A percentile compares a stretch with the other conserved stretches of the same genome.
Evolutionary conservation across 257 asterid species (phyloP).

Genomic region (Petunia axillaris): DNA sequence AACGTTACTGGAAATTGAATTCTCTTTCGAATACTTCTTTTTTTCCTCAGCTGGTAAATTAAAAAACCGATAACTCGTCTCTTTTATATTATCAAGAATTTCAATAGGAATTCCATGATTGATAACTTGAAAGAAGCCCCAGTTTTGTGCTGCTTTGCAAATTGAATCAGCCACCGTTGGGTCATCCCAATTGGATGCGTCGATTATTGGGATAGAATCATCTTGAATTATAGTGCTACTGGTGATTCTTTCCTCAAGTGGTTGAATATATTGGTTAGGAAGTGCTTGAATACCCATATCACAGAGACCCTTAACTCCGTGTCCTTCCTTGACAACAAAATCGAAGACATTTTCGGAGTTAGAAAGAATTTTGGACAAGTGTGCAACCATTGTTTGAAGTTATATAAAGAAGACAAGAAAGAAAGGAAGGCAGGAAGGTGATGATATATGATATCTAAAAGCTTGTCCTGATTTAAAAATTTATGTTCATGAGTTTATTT

Average conservation of each 20-base stretch:
- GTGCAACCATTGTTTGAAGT: background rate
- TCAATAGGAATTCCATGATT: constrained; percentile 39
- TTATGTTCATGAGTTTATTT: background rate
- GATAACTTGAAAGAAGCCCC: constrained; percentile 42
- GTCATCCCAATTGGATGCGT: constrained; percentile 32
- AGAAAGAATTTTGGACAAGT: background rate
- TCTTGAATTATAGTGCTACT: background rate
- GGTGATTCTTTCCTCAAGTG: constrained; percentile 29
- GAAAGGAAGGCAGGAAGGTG: background rate
- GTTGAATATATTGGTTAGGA: constrained; percentile 38
- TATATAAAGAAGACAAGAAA: too few species aligned
- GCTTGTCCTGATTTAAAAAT: background rate
- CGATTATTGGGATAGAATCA: constrained; percentile 37
- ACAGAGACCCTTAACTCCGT: constrained; percentile 37
- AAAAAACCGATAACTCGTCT: constrained; percentile 34
- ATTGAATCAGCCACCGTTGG: constrained; percentile 31
- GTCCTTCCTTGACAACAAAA: constrained; percentile 32
- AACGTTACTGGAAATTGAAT: constrained; percentile 9
- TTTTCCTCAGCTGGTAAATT: constrained; percentile 34
- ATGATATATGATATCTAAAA: background rate
- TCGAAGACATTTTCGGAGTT: background rate
- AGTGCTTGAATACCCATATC: constrained; percentile 29
- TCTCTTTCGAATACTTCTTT: constrained; percentile 28
- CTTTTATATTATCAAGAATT: constrained; percentile 34
- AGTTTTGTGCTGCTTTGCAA: constrained; percentile 35